Percentiles rank a stretch among this genome's conserved stretches.
These are phyloP conservation scores for Cicer yamashitae DNA, from an alignment of 306 rosid genomes.

Conservation along the genomic window DNA sequence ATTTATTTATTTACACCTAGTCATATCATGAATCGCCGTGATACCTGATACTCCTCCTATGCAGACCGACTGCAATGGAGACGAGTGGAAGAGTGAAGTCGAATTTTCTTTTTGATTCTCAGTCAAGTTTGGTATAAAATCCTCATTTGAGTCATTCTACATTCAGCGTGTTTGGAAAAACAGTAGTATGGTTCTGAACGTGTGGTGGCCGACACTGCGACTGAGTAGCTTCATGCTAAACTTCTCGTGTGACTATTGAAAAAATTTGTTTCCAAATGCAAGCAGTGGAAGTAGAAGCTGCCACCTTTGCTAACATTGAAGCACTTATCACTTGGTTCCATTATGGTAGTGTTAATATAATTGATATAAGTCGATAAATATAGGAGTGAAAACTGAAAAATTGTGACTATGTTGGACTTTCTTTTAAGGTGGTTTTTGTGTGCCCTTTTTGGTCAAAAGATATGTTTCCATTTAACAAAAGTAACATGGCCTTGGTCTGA, in stretches of 20 bases:
- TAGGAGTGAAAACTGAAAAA: neutral
- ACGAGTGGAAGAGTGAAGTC: slow-evolving; percentile 28
- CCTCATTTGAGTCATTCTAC: neutral
- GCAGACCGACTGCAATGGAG: neutral
- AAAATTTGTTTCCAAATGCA: neutral
- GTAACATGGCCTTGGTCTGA: neutral
- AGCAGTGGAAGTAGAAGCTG: slow-evolving; percentile 29
- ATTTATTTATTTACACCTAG: slow-evolving; percentile 18
- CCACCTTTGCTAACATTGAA: slow-evolving; percentile 7
- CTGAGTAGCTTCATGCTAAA: neutral
- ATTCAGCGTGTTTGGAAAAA: neutral
- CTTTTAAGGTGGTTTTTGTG: neutral
- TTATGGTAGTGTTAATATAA: slow-evolving; percentile 39
- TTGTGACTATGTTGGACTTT: neutral
- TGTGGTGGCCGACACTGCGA: too few relatives aligned
- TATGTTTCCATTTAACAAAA: neutral
- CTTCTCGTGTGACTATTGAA: neutral
- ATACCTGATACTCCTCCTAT: neutral
- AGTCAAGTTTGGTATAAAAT: slow-evolving; percentile 32
- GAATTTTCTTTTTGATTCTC: slow-evolving; percentile 23
- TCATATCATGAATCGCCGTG: slow-evolving; percentile 4
- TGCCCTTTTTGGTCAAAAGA: neutral
- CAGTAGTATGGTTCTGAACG: neutral
- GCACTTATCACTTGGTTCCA: slow-evolving; percentile 31
- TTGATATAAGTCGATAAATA: slow-evolving; percentile 17